These are phyloP conservation scores for Aspergillus thermomutatus DNA, from an alignment of 2,329 filamentous ascomycete species.

Conservation along the genomic window DNA sequence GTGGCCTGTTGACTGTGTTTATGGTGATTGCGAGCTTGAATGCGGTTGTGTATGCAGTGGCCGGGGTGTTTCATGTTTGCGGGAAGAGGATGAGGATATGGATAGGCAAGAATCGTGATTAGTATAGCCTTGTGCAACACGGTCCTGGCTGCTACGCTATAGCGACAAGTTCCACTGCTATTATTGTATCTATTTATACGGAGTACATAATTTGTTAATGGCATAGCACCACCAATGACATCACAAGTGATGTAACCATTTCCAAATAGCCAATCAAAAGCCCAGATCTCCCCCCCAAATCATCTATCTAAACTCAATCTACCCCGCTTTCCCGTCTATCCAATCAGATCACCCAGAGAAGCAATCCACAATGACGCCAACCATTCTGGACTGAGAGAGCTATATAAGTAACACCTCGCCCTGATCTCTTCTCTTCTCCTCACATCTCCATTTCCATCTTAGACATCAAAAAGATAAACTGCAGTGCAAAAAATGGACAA, in stretches of 20 bases:
- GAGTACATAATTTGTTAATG: too few species aligned
- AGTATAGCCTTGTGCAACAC: too few species aligned
- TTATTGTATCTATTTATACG: too few species aligned
- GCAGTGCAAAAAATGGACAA: conserved; percentile 22
- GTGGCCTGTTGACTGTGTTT: too few species aligned
- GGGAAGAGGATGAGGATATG: too few species aligned
- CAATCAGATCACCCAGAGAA: neutral
- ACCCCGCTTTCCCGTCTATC: neutral
- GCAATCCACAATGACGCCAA: neutral
- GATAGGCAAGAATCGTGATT: too few species aligned
- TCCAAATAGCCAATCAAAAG: neutral
- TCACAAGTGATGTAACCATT: neutral
- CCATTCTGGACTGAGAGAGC: neutral
- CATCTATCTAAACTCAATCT: neutral
- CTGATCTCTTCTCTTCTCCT: neutral
- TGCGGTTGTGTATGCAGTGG: too few species aligned
- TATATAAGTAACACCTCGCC: neutral
- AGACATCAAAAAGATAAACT: neutral
- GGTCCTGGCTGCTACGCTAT: too few species aligned
- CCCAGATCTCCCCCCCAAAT: neutral
- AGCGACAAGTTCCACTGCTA: too few species aligned
- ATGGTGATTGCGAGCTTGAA: too few species aligned
- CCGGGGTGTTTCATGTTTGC: too few species aligned
- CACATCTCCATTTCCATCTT: neutral
- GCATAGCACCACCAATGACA: too few species aligned